Conservation (phyloP, 352 stramenopile genomes). For the Globisporangium cederbergense region DNA sequence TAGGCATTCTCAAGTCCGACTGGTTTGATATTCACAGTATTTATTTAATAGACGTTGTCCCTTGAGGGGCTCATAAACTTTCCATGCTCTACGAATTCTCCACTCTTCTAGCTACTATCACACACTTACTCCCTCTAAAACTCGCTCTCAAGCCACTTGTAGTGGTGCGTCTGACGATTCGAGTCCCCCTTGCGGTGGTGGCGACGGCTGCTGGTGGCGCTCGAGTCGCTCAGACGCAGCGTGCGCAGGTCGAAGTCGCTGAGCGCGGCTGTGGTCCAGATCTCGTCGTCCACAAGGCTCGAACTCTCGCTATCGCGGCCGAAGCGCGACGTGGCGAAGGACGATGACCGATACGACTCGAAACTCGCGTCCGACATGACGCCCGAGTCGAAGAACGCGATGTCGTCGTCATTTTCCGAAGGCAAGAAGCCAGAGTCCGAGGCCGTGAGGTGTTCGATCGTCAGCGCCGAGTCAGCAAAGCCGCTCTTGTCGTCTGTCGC, state of each 20-base stretch:
- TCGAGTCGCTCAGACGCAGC: constrained; percentile 13
- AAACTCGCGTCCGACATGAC: constrained; percentile 4
- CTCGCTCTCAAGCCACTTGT: constrained; percentile 14
- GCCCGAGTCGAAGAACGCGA: constrained; percentile 12
- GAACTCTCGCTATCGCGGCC: constrained; percentile 10
- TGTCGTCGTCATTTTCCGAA: constrained; percentile 8
- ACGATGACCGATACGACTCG: background rate
- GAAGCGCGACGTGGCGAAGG: constrained; percentile 2
- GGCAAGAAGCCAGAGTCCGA: constrained; percentile 1
- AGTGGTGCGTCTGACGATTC: constrained; percentile 1
- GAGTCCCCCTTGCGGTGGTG: background rate
- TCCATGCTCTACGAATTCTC: background rate
- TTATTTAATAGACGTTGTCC: background rate
- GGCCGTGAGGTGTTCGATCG: constrained; percentile 11
- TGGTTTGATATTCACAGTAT: background rate
- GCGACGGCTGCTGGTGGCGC: background rate
- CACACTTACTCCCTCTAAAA: constrained; percentile 6
- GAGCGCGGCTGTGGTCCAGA: constrained; percentile 14
- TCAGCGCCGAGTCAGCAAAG: constrained; percentile 14
- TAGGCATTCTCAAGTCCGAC: no score
- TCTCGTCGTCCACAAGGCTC: constrained; percentile 17
- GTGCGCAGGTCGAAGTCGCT: constrained; percentile 15
- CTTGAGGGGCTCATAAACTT: constrained; percentile 6
- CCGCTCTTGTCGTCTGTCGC: constrained; percentile 8
- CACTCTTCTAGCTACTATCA: background rate